Evolutionary conservation across 2,329 filamentous ascomycete genomes (phyloP).

Genomic region (Diplodia sapinea): DNA sequence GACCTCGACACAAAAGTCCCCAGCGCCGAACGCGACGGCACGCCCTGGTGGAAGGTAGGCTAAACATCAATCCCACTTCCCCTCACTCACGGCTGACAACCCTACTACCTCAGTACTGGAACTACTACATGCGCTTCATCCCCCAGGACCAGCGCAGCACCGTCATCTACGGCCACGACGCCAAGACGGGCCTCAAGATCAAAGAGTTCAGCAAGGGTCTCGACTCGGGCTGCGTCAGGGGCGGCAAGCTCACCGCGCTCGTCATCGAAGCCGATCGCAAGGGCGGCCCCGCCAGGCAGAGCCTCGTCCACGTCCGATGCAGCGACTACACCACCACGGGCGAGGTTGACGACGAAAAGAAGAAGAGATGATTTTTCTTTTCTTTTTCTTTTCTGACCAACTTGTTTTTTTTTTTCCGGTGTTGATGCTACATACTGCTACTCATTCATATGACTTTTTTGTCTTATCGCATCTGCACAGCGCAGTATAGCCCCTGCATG

Average conservation of each 20-base stretch:
- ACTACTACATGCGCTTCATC: constrained; percentile 48
- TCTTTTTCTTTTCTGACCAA: too few species aligned
- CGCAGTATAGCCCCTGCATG: too few species aligned
- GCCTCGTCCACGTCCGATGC: constrained; percentile 49
- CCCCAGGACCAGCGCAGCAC: constrained; percentile 58
- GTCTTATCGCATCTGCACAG: too few species aligned
- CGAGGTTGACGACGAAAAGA: constrained; percentile 1
- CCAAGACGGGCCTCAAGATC: constrained; percentile 71
- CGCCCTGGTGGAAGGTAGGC: constrained; percentile 69
- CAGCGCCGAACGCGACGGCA: constrained; percentile 58
- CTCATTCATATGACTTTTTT: too few species aligned
- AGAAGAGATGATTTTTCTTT: neutral
- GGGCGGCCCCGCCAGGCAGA: constrained; percentile 19
- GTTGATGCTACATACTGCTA: too few species aligned
- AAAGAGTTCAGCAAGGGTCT: constrained; percentile 79
- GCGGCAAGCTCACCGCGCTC: constrained; percentile 76
- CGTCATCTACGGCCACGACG: constrained; percentile 88
- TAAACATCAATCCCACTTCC: too few species aligned
- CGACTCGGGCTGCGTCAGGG: constrained; percentile 81
- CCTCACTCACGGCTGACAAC: too few species aligned
- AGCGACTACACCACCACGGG: constrained; percentile 40
- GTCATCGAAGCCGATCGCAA: constrained; percentile 66
- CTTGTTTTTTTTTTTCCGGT: neutral
- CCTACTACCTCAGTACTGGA: constrained; percentile 52
- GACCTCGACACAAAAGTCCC: constrained; percentile 67